phyloP scores from a whole-genome alignment of 371 early-diverging fungal species.

The Dichotomocladium elegans region DNA sequence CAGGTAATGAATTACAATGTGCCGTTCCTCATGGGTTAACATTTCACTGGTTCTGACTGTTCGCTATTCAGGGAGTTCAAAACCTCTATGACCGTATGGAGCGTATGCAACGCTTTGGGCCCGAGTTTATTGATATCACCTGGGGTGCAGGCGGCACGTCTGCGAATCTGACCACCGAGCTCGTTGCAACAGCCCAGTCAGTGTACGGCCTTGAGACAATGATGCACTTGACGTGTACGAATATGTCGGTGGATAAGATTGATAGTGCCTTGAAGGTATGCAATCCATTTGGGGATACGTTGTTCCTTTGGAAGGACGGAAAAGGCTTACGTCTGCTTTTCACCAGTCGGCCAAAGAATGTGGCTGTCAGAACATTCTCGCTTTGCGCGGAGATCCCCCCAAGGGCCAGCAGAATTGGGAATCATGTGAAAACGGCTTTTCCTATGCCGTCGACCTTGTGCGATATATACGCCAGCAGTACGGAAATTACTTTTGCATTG shows the following conservation, averaged over 20 bases:
- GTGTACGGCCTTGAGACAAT: conserved; percentile 93
- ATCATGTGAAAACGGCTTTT: conserved; percentile 77
- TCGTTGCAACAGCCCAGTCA: conserved; percentile 85
- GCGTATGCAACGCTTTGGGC: conserved; percentile 90
- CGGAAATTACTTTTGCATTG: conserved; percentile 94
- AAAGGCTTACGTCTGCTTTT: conserved; percentile 4
- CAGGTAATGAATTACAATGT: conserved; percentile 50
- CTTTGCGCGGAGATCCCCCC: conserved; percentile 94
- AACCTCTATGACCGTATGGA: conserved; percentile 80
- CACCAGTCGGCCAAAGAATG: conserved; percentile 84
- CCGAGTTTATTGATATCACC: conserved; percentile 94
- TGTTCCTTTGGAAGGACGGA: no score
- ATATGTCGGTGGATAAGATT: conserved; percentile 87
- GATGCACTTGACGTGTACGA: conserved; percentile 98
- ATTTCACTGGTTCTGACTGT: no score
- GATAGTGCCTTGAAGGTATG: conserved; percentile 73
- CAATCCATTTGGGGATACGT: background rate
- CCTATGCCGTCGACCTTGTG: conserved; percentile 83
- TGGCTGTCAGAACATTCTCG: conserved; percentile 94
- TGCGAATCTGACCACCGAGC: conserved; percentile 82
- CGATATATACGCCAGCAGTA: conserved; percentile 84
- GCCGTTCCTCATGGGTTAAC: no score
- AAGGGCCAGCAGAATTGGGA: conserved; percentile 80
- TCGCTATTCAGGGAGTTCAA: conserved; percentile 57
- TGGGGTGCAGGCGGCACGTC: conserved; percentile 96